Percentiles rank a stretch among this genome's conserved stretches.
These are phyloP conservation scores for Pichia occidentalis DNA, from an alignment of 805 yeast species.

Conservation along the genomic window DNA sequence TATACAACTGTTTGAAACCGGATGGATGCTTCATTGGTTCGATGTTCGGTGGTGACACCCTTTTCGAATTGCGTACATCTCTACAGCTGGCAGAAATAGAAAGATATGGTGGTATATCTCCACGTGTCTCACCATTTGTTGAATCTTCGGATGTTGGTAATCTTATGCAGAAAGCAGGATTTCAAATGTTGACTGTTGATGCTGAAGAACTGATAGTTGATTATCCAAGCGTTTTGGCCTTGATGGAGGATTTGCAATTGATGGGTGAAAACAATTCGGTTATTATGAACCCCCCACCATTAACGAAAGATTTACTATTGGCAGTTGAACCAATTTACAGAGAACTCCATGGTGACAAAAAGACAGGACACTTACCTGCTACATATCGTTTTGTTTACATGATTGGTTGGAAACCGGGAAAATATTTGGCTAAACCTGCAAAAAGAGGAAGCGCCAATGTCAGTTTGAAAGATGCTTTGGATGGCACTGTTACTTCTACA, in stretches of 20 bases:
- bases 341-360: constrained; percentile 58
- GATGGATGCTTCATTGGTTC: constrained; percentile 81
- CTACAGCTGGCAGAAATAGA: constrained; percentile 80
- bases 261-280: constrained; percentile 82
- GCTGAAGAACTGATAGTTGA: constrained; percentile 77
- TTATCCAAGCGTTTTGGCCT: constrained; percentile 62
- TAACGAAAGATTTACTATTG: constrained; percentile 59
- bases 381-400: constrained; percentile 72
- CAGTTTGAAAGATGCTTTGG: constrained; percentile 56
- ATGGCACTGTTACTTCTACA: constrained; percentile 12
- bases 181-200: constrained; percentile 74
- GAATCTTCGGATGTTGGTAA: constrained; percentile 72
- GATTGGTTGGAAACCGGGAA: constrained; percentile 85
- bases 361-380: constrained; percentile 57
- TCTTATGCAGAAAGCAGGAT: constrained; percentile 67
- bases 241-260: constrained; percentile 63
- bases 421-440: constrained; percentile 64
- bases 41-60: constrained; percentile 76
- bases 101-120: constrained; percentile 70
- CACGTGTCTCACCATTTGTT: constrained; percentile 75
- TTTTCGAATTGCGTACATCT: constrained; percentile 75
- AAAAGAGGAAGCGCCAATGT: constrained; percentile 67
- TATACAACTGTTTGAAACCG: constrained; percentile 57
- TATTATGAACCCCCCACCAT: constrained; percentile 28
- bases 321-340: constrained; percentile 74